Evolutionary conservation across 2,329 filamentous ascomycete genomes (phyloP).

Genomic region (Neofusicoccum cordaticola): DNA sequence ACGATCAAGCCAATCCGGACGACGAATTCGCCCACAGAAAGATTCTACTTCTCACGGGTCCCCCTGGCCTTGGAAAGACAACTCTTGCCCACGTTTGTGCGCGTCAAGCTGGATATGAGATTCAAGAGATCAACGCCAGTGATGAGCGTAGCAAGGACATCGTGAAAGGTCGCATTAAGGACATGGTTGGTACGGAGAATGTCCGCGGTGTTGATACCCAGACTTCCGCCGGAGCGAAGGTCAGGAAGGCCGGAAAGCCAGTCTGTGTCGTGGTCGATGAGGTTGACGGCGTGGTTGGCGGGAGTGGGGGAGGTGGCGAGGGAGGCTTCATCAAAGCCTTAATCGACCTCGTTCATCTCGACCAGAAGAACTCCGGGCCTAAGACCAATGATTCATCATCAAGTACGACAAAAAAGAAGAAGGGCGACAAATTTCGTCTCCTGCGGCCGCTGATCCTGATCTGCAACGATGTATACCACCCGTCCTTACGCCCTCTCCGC

Average conservation of each 20-base stretch:
- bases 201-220: slow-evolving; percentile 69
- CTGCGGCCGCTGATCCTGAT: slow-evolving; percentile 88
- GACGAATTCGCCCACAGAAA: slow-evolving; percentile 79
- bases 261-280: slow-evolving; percentile 95
- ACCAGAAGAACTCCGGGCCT: slow-evolving; percentile 70
- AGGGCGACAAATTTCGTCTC: slow-evolving; percentile 81
- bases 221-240: slow-evolving; percentile 48
- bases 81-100: slow-evolving; percentile 96
- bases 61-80: slow-evolving; percentile 92
- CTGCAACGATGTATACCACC: slow-evolving; percentile 96
- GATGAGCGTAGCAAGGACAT: slow-evolving; percentile 89
- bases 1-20: slow-evolving; percentile 43
- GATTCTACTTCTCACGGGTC: slow-evolving; percentile 84
- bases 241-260: slow-evolving; percentile 73
- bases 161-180: slow-evolving; percentile 85
- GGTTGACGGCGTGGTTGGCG: slow-evolving; percentile 88
- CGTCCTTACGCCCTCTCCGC: slow-evolving; percentile 80
- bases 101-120: slow-evolving; percentile 90
- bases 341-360: slow-evolving; percentile 81
- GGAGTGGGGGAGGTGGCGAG: slow-evolving; percentile 70
- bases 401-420: slow-evolving; percentile 59
- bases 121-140: slow-evolving; percentile 95
- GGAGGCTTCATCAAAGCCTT: slow-evolving; percentile 94
- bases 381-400: slow-evolving; percentile 16
- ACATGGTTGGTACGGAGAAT: slow-evolving; percentile 89